Percentiles rank a stretch among this genome's conserved stretches.
phyloP scores from a whole-genome alignment of 805 yeast genomes.

The Wickerhamiella lipophila region DNA sequence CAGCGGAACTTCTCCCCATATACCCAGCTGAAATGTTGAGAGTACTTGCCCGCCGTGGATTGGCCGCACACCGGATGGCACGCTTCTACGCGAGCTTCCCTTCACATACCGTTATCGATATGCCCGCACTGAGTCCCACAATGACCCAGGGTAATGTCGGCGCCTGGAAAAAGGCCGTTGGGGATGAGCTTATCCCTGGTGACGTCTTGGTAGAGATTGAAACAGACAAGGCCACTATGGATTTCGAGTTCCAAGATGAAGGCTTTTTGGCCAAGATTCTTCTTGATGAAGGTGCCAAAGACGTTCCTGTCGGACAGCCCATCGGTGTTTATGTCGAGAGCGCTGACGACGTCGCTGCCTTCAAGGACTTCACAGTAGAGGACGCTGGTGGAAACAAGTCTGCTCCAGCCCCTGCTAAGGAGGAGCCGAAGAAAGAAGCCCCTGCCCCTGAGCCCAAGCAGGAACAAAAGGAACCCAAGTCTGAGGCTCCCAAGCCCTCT shows the following conservation, averaged over 20 bases:
- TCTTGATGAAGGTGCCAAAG: slow-evolving; percentile 63
- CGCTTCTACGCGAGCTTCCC: slow-evolving; percentile 37
- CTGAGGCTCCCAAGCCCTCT: slow-evolving; percentile 75
- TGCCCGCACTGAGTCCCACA: slow-evolving; percentile 99
- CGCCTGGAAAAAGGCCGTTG: slow-evolving; percentile 78
- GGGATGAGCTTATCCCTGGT: slow-evolving; percentile 82
- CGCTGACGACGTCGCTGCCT: slow-evolving; percentile 70
- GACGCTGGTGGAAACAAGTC: slow-evolving; percentile 50
- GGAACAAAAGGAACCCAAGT: slow-evolving; percentile 79
- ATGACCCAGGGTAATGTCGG: slow-evolving; percentile 94
- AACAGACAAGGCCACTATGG: slow-evolving; percentile 97
- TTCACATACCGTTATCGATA: slow-evolving; percentile 73
- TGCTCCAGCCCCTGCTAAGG: slow-evolving; percentile 24
- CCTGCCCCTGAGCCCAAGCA: slow-evolving; percentile 16
- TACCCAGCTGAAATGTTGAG: background rate
- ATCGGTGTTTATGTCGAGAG: slow-evolving; percentile 94
- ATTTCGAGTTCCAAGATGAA: slow-evolving; percentile 95
- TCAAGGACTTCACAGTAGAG: slow-evolving; percentile 67
- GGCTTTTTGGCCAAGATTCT: slow-evolving; percentile 74
- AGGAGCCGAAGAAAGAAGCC: slow-evolving; percentile 14
- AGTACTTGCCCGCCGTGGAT: slow-evolving; percentile 9
- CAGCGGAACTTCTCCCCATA: slow-evolving; percentile 1
- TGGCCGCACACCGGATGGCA: slow-evolving; percentile 10
- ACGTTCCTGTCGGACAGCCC: slow-evolving; percentile 87
- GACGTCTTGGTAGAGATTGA: slow-evolving; percentile 93